phyloP scores from a whole-genome alignment of 2,329 filamentous ascomycete species.

The Penicillium sp. region DNA sequence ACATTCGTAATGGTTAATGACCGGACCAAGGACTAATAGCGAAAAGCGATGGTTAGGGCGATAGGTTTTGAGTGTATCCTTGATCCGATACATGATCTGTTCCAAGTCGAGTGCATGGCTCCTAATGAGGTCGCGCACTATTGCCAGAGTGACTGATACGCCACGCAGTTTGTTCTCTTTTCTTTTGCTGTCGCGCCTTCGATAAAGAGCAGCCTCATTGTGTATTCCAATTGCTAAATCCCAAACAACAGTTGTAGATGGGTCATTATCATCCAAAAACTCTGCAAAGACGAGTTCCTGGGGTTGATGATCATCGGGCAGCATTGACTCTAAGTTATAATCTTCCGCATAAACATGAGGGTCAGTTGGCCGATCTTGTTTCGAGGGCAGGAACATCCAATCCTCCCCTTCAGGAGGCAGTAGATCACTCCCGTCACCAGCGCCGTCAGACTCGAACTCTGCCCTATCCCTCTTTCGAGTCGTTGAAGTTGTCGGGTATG shows the following conservation, averaged over 20 bases:
- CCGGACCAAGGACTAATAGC: conserved; percentile 7
- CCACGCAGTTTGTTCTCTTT: background rate
- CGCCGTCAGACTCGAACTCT: background rate
- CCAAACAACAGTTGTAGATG: background rate
- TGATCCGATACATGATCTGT: background rate
- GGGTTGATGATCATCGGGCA: background rate
- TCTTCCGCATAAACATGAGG: background rate
- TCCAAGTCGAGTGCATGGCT: background rate
- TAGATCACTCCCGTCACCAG: no score
- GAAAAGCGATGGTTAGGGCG: conserved; percentile 3
- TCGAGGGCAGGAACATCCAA: background rate
- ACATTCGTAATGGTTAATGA: conserved; percentile 5
- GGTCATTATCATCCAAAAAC: background rate
- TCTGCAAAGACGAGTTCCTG: background rate
- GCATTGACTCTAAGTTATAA: background rate
- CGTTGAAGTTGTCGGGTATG: background rate
- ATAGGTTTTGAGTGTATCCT: background rate
- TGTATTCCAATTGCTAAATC: conserved; percentile 5
- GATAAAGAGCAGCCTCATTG: conserved; percentile 6
- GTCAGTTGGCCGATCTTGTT: background rate
- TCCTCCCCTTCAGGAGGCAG: background rate
- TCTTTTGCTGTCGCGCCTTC: background rate
- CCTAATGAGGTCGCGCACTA: background rate
- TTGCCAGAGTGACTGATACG: background rate
- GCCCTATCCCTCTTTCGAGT: background rate